A percentile compares a stretch with the other conserved stretches of the same genome.
Conservation (phyloP, 768 basidiomycete species). For the Boletellus sp. region DNA sequence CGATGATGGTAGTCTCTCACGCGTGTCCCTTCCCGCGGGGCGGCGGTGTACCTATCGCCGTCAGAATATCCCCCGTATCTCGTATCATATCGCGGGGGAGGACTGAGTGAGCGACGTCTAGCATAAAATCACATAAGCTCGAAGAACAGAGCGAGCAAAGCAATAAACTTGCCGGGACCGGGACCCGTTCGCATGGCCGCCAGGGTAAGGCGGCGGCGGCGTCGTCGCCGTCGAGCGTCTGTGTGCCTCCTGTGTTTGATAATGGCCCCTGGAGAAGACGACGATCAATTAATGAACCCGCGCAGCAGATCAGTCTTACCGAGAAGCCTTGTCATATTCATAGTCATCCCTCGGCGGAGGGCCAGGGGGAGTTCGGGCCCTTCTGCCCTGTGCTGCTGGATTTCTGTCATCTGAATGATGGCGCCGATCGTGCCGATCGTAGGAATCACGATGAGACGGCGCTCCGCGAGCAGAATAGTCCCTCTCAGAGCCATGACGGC, state of each 20-base stretch:
- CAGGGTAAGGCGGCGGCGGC: conserved; percentile 50
- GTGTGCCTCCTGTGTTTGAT: conserved; percentile 34
- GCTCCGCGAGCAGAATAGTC: conserved; percentile 48
- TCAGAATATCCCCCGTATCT: conserved; percentile 50
- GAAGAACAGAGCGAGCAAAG: neutral
- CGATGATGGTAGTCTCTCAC: conserved; percentile 42
- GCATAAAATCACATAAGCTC: neutral
- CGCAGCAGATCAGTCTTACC: conserved; percentile 38
- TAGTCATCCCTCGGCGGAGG: conserved; percentile 58
- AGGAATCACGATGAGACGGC: conserved; percentile 41
- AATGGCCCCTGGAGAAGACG: conserved; percentile 7
- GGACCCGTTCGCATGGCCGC: conserved; percentile 39
- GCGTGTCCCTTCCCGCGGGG: conserved; percentile 29
- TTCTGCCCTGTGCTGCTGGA: conserved; percentile 46
- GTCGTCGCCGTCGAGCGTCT: conserved; percentile 52
- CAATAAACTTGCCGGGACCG: conserved; percentile 36
- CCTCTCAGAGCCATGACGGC: conserved; percentile 30
- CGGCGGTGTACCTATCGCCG: conserved; percentile 49
- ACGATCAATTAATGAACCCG: neutral
- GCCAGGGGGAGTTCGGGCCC: conserved; percentile 53
- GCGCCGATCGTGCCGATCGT: conserved; percentile 62
- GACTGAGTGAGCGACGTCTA: conserved; percentile 74
- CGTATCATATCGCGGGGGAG: conserved; percentile 45
- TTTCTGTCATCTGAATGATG: conserved; percentile 42
- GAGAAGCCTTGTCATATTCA: conserved; percentile 59